Base-by-base conservation (phyloP, 2,329 filamentous ascomycete species). In the Monosporascus sp. region DNA sequence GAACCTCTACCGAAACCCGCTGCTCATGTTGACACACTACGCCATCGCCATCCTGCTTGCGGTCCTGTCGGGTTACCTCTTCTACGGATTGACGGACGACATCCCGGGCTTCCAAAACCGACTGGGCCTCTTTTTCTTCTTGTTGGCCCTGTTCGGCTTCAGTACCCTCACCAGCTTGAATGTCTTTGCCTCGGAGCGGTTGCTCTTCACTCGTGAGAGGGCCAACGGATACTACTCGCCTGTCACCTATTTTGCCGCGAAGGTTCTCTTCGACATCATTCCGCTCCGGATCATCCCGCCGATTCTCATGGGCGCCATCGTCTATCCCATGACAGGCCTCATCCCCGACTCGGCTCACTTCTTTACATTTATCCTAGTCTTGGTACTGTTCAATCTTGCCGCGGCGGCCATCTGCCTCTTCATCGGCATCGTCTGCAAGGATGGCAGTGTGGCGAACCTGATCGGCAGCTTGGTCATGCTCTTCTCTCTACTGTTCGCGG, bases 21-120 rank as follows among this genome's bases (percentile, higher is more conserved):
- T 97, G 82, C 77, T 99, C 54, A 99, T 99, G 94, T 81, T 99
- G 53, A 97, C 92, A 0, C 94, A 99, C 72, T 99, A 97, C 67
- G 94, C 94, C 38, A 97, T 97, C 60, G 91, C 94, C 7, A 97
- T 99, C 55, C 74, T 97, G 0, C 81, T 99, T 6, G 94, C 92
- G 2, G 93, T 97, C 5, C 88, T 99, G 53, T 92, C 93, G 2
- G 94, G 94, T 3, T 97, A 89, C 71, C 80, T 99, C 14, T 99
- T 97, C 75, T 99, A 97, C 63, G 94, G 93, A 2, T 78, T 99
- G 47, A 96, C 92, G 0, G 91, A 96, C 65, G 92, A 99, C 65
- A 96, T 99, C 61, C 88, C 90, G 56, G 94, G 95, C 36, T 99
- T 99, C 80, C 94, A 99, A 70, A 99, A 99, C 70, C 84, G 94